Evolutionary conservation across 2,329 filamentous ascomycete species (phyloP), one percentile per base, ranked within the genome.

Genomic region (Penicillium vulpinum): DNA sequence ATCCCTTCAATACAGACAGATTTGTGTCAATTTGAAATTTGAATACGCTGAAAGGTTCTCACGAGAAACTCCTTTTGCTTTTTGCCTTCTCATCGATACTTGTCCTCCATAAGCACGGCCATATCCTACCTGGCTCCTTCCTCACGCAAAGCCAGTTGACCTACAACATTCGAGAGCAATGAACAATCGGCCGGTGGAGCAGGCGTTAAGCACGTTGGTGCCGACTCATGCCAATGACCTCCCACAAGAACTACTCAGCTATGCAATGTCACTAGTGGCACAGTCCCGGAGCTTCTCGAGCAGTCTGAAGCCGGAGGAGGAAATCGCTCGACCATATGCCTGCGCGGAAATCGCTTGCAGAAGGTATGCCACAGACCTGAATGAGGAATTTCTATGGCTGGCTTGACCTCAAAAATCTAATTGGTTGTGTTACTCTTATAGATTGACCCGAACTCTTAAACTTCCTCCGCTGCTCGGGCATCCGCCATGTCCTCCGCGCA

Each of bases 271-370:
- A 9, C 79, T 96, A 7, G 83, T 95, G 43, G 87, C 90, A 2
- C 91, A 94, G 73, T 95, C 91, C 13, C 86, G 90, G 33, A 85
- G 87, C 69, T 87, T 86, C 67, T 91, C 90, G 48, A 87, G 85
- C 68, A 88, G 84, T 16, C 80, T 97, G 51, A 95, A 92, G 71
- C 83, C 87, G 3, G 91, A 95, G 54, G 92, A 96, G 73, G 92
- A 97, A 73, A 86, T 94, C 62, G 91, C 88, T n/a, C 84, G 92
- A 21, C 82, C 85, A 5, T 94, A 94, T 73, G 89, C 88, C 4
- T 96, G 92, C 72, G 89, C 90, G 15, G 88, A 96, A 74, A 84
- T 99, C 58, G 94, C 94, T 21, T 97, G 92, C 70, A 91, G 93
- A 66, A 85, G 90, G 89, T 90, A 76, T 43, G 65, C 28, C 3